Evolutionary conservation across 495 filamentous ascomycete genomes (phyloP), one percentile per base, ranked within the genome.

Genomic region (Aspergillus taichungensis): DNA sequence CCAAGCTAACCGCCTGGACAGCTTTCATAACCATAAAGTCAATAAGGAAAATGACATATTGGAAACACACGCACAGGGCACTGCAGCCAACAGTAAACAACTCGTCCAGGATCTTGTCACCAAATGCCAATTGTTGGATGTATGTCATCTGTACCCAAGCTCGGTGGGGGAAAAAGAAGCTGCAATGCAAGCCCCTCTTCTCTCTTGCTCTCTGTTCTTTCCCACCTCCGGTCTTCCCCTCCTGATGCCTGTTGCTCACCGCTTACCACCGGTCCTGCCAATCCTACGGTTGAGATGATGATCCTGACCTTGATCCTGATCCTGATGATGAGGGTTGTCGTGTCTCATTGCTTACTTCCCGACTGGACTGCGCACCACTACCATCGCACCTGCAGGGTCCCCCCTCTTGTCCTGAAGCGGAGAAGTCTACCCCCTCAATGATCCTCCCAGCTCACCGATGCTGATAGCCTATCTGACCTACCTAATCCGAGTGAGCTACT

Each of bases 191-290:
- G 47, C 46, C 51, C 43, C 47, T 46, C 47, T 35, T 40, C 47
- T 46, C 47, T 35, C 36, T 43, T 37, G 12, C 18, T 13, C 28
- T 13, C 38, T 49, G 1, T 24, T 24, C 4, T 24, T 4, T 4
- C 18, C 18, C 18, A 2, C 18, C 18, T 24, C 18, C 18, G 18
- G 18, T 24, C 18, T 24, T 24, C 18, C 18, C 18, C 18, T 24
- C 18, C 18, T 24, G 18, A 24, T 24, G 18, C 18, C 18, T 24
- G 1, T 24, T 4, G 18, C 18, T 57, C 47, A 54, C 51, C 51
- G 51, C 54, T 57, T 53, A 54, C 47, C 42, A 34, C 40, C 39
- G 38, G 37, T 37, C 34, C 30, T 39, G 18, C 18, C 18, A 24
- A 24, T 24, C 18, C 18, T 24, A 24, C 18, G 1, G 18, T 24